Base-by-base conservation (phyloP, 2,329 filamentous ascomycete species). In the Aureobasidium vineae region DNA sequence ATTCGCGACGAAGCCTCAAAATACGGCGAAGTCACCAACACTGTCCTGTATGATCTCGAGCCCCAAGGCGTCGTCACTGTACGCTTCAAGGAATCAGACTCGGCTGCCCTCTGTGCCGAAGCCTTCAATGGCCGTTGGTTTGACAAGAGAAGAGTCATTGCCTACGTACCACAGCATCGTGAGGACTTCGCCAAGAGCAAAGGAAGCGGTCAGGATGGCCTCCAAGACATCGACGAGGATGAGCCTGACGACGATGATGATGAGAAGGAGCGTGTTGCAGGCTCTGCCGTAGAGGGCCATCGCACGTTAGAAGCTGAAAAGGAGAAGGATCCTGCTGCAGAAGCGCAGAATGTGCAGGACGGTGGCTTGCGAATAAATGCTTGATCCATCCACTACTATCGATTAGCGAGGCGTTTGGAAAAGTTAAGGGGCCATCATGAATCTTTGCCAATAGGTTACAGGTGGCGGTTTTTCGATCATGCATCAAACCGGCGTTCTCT, bases 1-100 rank as follows among this genome's bases (percentile, higher is more conserved):
- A 91, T 98, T 66, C 86, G 91, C 53, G 91, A 97, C 60, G 93
- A 97, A 78, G 96, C 92, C 76, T 84, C 86, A 67, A 96, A 96
- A 78, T 81, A 95, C 16, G 95, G 95, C 3, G 84, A 88, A 28
- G 91, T 98, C 41, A 96, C 92, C 38, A 97, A 96, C 74, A 91
- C 98, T 47, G 88, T 95, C 3, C 81, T 99, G 19, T 99, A 90
- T 76, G 95, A 99, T 76, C 83, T 88, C 70, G 96, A 99, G 77
- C 80, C 85, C 4, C 90, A 92, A 0, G 95, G 95, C 21, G 85
- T 98, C 43, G 90, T 93, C 10, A 93, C 88, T 64, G 90, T 99
- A 69, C 88, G 90, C 72, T 99, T 97, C 79, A 81, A 83, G 65
- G 87, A 90, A 45, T 81, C 85, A 4, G 86, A 90, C 67, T 85